A percentile compares a stretch with the other conserved stretches of the same genome.
Evolutionary conservation across 441 rosid species (phyloP).

Genomic region (Gossypium lobatum): DNA sequence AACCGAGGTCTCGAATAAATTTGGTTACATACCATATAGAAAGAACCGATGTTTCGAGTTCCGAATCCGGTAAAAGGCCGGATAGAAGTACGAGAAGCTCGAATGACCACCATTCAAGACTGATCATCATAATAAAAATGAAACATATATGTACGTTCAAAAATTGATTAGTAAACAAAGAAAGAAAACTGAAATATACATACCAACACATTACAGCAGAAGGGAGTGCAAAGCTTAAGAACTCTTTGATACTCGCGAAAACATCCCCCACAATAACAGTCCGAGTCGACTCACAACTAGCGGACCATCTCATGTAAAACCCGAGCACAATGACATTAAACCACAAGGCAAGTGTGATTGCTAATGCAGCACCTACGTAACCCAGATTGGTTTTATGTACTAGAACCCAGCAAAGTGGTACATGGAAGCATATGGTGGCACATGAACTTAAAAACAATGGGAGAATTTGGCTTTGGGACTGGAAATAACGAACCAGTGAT

Average conservation of each 20-base stretch:
- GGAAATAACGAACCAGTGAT: constrained; percentile 24
- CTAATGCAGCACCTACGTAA: constrained; percentile 25
- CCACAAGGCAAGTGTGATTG: constrained; percentile 24
- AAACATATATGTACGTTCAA: background rate
- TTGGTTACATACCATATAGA: constrained; percentile 36
- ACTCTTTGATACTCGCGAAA: constrained; percentile 18
- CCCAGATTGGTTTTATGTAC: constrained; percentile 21
- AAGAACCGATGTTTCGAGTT: constrained; percentile 45
- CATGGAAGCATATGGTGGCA: constrained; percentile 24
- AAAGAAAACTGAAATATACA: background rate
- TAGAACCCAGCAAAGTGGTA: constrained; percentile 35
- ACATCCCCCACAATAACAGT: background rate
- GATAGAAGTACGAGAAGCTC: constrained; percentile 45
- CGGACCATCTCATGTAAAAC: constrained; percentile 20
- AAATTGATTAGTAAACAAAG: background rate
- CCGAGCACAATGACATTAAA: constrained; percentile 26
- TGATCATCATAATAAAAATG: constrained; percentile 11
- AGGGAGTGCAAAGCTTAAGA: constrained; percentile 27
- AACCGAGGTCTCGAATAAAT: background rate
- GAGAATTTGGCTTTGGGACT: constrained; percentile 26
- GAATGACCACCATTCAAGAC: constrained; percentile 50
- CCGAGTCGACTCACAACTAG: constrained; percentile 21
- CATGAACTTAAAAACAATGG: constrained; percentile 25
- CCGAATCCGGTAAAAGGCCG: constrained; percentile 51
- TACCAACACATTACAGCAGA: constrained; percentile 40